Conservation (phyloP, 441 rosid genomes). For the Iberis amara region DNA sequence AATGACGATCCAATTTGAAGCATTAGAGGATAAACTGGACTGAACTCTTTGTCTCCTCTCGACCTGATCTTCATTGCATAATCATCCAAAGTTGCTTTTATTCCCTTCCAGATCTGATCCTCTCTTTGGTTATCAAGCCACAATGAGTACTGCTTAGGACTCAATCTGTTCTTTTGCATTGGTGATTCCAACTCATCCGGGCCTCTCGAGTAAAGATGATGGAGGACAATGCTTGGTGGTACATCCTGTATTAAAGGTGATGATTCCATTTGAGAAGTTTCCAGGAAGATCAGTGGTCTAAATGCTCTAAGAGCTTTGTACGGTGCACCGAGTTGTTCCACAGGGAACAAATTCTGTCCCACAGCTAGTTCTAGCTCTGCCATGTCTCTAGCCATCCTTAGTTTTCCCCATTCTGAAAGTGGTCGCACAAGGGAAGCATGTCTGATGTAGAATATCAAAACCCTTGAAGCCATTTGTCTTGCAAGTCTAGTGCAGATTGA, state of each 20-base stretch:
- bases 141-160: conserved; percentile 73
- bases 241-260: conserved; percentile 87
- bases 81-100: conserved; percentile 91
- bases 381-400: conserved; percentile 97
- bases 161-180: conserved; percentile 73
- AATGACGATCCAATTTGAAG: conserved; percentile 69
- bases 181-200: conserved; percentile 89
- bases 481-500: conserved; percentile 84
- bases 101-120: conserved; percentile 96
- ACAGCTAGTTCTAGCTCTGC: conserved; percentile 96
- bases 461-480: conserved; percentile 83
- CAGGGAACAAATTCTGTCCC: conserved; percentile 87
- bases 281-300: conserved; percentile 83
- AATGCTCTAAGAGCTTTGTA: conserved; percentile 94
- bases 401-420: conserved; percentile 91
- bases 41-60: conserved; percentile 95
- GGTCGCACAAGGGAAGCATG: conserved; percentile 92
- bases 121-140: conserved; percentile 96
- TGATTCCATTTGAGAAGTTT: conserved; percentile 69
- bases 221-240: conserved; percentile 81
- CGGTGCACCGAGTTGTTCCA: conserved; percentile 92
- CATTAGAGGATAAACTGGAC: conserved; percentile 94
- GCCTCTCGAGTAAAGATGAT: conserved; percentile 88
- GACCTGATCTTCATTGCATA: conserved; percentile 65
- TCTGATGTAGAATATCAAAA: conserved; percentile 77